These are phyloP conservation scores for Parasarocladium wereldwijsianum DNA, from an alignment of 2,329 filamentous ascomycete species.

Conservation along the genomic window DNA sequence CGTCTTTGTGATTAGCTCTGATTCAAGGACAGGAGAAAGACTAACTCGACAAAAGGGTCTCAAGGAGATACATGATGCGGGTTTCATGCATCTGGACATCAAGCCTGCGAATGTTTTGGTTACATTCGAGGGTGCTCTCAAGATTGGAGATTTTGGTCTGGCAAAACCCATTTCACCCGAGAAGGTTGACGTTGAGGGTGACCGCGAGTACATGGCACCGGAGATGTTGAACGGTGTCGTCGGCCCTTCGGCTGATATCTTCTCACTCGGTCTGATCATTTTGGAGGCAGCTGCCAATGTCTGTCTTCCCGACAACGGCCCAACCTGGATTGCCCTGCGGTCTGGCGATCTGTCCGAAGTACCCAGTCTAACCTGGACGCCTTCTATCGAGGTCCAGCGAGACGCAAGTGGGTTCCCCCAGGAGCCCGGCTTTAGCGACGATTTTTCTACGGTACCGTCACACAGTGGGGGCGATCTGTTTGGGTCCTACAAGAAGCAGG, in stretches of 20 bases:
- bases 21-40: too few species aligned
- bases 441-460: slow-evolving; percentile 16
- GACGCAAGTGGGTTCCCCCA: slow-evolving; percentile 48
- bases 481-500: slow-evolving; percentile 31
- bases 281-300: slow-evolving; percentile 92
- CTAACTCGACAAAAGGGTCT: too few species aligned
- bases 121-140: slow-evolving; percentile 65
- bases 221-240: slow-evolving; percentile 79
- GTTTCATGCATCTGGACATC: slow-evolving; percentile 73
- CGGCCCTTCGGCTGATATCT: slow-evolving; percentile 86
- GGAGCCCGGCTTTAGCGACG: slow-evolving; percentile 21
- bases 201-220: slow-evolving; percentile 89
- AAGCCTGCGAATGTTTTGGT: slow-evolving; percentile 79
- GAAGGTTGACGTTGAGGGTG: slow-evolving; percentile 78
- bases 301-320: slow-evolving; percentile 81
- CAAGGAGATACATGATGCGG: slow-evolving; percentile 76
- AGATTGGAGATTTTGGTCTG: slow-evolving; percentile 78
- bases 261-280: slow-evolving; percentile 86
- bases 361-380: slow-evolving; percentile 74
- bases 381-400: slow-evolving; percentile 52
- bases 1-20: slow-evolving; percentile 22
- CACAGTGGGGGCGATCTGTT: slow-evolving; percentile 22
- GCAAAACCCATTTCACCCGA: slow-evolving; percentile 62
- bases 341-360: slow-evolving; percentile 82
- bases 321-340: slow-evolving; percentile 78